Evolutionary conservation across 1,139 yeast species (phyloP).

Genomic region (Saccharomyces pastorianus): DNA sequence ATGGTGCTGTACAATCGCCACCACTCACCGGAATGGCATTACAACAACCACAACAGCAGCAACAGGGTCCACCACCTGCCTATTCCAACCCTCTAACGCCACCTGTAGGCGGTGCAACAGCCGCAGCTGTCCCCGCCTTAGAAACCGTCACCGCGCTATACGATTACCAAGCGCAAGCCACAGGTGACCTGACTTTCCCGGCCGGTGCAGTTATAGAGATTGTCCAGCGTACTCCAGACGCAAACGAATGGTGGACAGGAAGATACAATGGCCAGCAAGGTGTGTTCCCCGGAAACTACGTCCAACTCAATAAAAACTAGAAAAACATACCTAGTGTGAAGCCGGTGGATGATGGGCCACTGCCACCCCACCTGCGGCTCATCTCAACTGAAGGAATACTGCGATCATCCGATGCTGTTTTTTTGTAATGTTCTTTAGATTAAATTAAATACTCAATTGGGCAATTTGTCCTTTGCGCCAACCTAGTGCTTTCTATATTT

Average conservation of each 20-base stretch:
- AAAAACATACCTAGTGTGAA: too few species aligned
- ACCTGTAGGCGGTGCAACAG: conserved; percentile 21
- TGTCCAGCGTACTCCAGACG: conserved; percentile 70
- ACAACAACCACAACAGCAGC: conserved; percentile 14
- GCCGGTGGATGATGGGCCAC: too few species aligned
- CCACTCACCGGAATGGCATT: conserved; percentile 11
- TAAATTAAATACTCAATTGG: background rate
- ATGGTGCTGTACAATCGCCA: background rate
- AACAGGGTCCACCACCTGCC: conserved; percentile 8
- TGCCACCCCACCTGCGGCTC: too few species aligned
- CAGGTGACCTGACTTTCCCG: conserved; percentile 77
- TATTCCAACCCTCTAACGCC: conserved; percentile 14
- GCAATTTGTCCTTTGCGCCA: background rate
- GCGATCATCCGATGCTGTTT: too few species aligned
- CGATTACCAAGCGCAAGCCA: conserved; percentile 77
- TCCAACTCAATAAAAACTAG: conserved; percentile 44
- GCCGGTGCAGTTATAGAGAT: conserved; percentile 86
- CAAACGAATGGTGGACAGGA: conserved; percentile 99
- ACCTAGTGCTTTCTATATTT: background rate
- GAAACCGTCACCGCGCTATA: conserved; percentile 69
- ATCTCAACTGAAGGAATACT: too few species aligned
- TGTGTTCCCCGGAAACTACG: conserved; percentile 93
- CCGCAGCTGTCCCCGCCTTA: conserved; percentile 35
- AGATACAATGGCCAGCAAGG: conserved; percentile 76
- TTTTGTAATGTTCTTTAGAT: background rate